These are phyloP conservation scores for Eucalyptus sp. DNA, from an alignment of 345 rosid species.

Conservation along the genomic window DNA sequence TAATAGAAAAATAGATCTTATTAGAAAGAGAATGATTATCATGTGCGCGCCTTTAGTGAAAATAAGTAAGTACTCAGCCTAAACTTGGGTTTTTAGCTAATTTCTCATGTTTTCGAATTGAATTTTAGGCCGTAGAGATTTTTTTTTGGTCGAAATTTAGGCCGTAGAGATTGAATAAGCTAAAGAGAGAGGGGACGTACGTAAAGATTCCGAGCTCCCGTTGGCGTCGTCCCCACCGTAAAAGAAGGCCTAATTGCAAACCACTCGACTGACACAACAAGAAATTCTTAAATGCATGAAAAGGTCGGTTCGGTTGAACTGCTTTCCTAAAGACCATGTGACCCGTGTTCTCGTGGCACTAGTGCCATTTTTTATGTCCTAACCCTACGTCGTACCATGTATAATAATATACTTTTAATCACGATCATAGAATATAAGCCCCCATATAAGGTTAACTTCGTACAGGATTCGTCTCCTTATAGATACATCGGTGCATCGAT, in stretches of 20 bases:
- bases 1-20: accelerated
- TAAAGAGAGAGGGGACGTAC: not conserved
- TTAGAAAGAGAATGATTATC: too few species aligned
- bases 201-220: not conserved
- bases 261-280: not conserved
- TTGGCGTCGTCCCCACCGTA: not conserved
- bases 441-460: not conserved
- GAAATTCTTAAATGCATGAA: not conserved
- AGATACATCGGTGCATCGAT: not conserved
- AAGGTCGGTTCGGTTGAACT: not conserved
- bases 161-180: not conserved
- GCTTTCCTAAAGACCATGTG: not conserved
- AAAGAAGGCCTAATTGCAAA: not conserved
- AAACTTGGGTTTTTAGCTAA: not conserved
- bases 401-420: not conserved
- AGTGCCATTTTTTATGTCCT: not conserved
- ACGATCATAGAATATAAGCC: not conserved
- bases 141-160: not conserved
- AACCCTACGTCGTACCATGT: not conserved
- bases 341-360: not conserved
- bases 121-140: not conserved
- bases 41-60: too few species aligned
- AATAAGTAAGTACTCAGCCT: too few species aligned
- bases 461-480: not conserved
- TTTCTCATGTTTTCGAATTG: not conserved